Base-by-base conservation (phyloP, 805 yeast species). In the Teunomyces aglyptinius region DNA sequence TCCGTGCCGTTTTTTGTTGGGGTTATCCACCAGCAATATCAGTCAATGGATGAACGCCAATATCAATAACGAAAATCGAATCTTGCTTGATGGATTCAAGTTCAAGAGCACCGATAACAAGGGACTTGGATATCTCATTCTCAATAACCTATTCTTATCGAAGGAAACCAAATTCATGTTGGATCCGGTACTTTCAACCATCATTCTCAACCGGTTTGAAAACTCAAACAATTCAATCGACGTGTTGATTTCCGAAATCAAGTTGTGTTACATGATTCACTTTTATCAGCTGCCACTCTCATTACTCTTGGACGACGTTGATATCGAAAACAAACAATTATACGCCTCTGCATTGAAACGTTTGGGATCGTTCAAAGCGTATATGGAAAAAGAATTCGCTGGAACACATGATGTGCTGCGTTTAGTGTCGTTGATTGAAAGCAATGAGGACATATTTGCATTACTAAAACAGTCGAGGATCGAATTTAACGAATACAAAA, bases 141-240 rank as follows among this genome's bases (percentile, higher is more conserved):
- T 71, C 39, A 53, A 66, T 38, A 66, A 67, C 32, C 55, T 70
- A 8, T 63, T 71, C 34, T 53, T 70, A 28, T 51, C 56, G 10
- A 48, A 53, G 10, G 53, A 51, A 11, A 52, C 46, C 45, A 53
- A 56, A 16, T 49, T 65, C 15, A 42, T 61, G 5, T 45, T 68
- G 2, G 65, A 63, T 38, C 60, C 64, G 2, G 53, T 47, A 20
- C 48, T 60, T 32, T 51, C 63, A 29, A 49, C 65, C 7, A 62
- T 70, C 8, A 55, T 72, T 11, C 52, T 67, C 33, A 57, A 57
- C 33, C 51, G 77, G 32, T 71, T 71, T 45, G 62, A 64, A 40
- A 61, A 65, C 49, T 58, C 72, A 29, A 71, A 70, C 52, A 71
- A 70, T 48, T 71, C 76, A 10, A 68, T 72, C 41, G 76, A 72